Percentiles rank a stretch among this genome's conserved stretches.
These are phyloP conservation scores for Pharus latifolius DNA, from an alignment of 176 grass and related monocot species.

Conservation along the genomic window DNA sequence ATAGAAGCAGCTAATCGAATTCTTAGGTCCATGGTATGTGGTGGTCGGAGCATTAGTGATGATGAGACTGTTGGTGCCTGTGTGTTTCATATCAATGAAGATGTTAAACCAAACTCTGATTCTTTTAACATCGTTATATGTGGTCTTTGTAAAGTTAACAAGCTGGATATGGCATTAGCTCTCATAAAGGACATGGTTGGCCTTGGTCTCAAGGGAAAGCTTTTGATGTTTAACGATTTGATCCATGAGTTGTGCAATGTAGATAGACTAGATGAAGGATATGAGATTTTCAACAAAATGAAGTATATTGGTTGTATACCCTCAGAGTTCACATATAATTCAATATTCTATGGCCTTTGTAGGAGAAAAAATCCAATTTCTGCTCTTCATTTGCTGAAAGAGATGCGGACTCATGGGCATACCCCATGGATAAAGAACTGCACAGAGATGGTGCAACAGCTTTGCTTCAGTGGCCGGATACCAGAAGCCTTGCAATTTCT, in stretches of 20 bases:
- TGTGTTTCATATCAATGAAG: slow-evolving; percentile 24
- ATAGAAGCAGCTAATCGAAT: slow-evolving; percentile 46
- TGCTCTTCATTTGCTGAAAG: slow-evolving; percentile 50
- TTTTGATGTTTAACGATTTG: slow-evolving; percentile 88
- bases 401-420: slow-evolving; percentile 46
- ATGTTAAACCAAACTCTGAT: slow-evolving; percentile 57
- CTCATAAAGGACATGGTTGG: slow-evolving; percentile 54
- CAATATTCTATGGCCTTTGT: slow-evolving; percentile 61
- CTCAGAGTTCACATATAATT: slow-evolving; percentile 83
- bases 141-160: slow-evolving; percentile 61
- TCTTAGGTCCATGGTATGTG: slow-evolving; percentile 28
- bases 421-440: slow-evolving; percentile 87
- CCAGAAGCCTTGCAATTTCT: slow-evolving; percentile 65
- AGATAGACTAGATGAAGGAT: slow-evolving; percentile 73
- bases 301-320: slow-evolving; percentile 42
- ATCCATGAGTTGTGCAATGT: slow-evolving; percentile 61
- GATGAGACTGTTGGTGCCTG: background rate
- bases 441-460: slow-evolving; percentile 70
- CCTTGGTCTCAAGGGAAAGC: slow-evolving; percentile 56
- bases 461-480: slow-evolving; percentile 64
- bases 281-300: slow-evolving; percentile 52
- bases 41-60: slow-evolving; percentile 2
- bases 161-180: slow-evolving; percentile 63
- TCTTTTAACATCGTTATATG: slow-evolving; percentile 76
- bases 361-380: slow-evolving; percentile 36